Percentiles rank a stretch among this genome's conserved stretches.
Evolutionary conservation across 163 green algal genomes (phyloP).

Genomic region (Smithsoniella earleae): DNA sequence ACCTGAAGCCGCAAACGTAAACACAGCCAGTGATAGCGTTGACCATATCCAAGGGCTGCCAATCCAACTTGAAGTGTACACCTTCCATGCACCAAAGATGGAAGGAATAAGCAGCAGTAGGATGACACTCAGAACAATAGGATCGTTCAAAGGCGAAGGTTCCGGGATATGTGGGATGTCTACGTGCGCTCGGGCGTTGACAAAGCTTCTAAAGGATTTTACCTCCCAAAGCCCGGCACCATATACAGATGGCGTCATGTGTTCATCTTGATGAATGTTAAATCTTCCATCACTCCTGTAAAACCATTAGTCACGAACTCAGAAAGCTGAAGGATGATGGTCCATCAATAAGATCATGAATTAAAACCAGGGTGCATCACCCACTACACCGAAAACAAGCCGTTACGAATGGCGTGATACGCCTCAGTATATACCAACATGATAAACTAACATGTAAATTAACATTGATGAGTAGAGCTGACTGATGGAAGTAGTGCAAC

Average conservation of each 20-base stretch:
- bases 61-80: constrained; percentile 30
- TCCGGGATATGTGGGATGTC: background rate
- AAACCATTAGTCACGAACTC: background rate
- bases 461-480: background rate
- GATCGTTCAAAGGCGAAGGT: background rate
- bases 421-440: background rate
- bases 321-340: background rate
- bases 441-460: background rate
- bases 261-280: background rate
- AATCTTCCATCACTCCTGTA: background rate
- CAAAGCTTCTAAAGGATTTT: background rate
- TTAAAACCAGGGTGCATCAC: no score
- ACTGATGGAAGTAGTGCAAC: background rate
- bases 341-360: no score
- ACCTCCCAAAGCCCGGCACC: background rate
- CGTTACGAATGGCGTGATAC: background rate
- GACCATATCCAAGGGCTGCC: constrained; percentile 24
- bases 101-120: background rate
- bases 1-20: constrained; percentile 26
- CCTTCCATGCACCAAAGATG: background rate
- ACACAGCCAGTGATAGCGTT: background rate
- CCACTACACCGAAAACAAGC: background rate
- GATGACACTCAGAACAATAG: background rate
- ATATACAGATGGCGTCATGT: background rate
- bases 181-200: background rate